Evolutionary conservation across 2,329 filamentous ascomycete genomes (phyloP), one percentile per base, ranked within the genome.

Genomic region (Lasiodiplodia sp.): DNA sequence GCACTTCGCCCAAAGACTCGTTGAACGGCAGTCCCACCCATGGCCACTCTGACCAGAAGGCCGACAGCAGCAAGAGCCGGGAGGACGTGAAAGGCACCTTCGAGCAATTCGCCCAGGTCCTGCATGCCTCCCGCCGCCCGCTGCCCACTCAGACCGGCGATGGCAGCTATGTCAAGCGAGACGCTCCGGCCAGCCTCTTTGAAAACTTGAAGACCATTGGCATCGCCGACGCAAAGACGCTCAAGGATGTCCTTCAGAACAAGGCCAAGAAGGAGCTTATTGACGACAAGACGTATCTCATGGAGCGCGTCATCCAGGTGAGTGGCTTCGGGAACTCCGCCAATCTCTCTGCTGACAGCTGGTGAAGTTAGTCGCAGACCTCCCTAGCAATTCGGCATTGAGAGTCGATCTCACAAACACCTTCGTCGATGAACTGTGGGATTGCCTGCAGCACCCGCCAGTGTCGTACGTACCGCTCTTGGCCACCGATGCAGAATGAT

Each of bases 221-320:
- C 71, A 69, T 83, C 75, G 82, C 75, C 83, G 86, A 76, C 62
- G 75, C 75, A 49, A 73, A 70, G 70, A 78, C 75, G 68, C 69
- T 79, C 47, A 74, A 79, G 83, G 91, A 93, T 72, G 76, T 91
- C 55, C 81, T 92, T 68, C 85, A 86, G 67, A 84, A 82, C 70
- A 89, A 92, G 78, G 78, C 89, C 38, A 90, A 87, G 72, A 89
- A 91, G 1, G 85, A 87, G 58, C 83, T 90, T 12, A 79, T 88
- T 5, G 90, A 95, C 73, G 92, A 95, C 81, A 92, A 91, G 80
- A 91, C 89, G 1, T 91, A 92, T 84, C 82, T 93, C 55, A 92
- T 93, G 88, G 91, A 93, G 78, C 84, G 87, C 8, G 85, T 91
- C 5, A 92, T 93, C 70, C 87, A 85, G 73, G 82, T 83, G 77